Evolutionary conservation across 1,284 basidiomycete species (phyloP).

Genomic region (Cryptococcus sp.): DNA sequence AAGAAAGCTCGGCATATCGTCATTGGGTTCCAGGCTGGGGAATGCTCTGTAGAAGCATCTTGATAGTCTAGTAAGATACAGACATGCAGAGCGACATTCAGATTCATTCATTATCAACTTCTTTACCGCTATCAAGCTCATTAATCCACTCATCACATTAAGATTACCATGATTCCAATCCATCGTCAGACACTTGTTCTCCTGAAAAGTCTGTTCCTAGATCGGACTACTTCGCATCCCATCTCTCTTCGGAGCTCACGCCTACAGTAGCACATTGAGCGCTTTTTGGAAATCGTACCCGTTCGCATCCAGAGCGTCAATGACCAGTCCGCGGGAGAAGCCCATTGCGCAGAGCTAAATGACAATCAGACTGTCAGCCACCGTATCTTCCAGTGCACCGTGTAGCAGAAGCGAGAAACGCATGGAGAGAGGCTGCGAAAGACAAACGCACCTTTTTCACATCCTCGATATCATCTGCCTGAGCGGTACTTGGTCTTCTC

Average conservation of each 20-base stretch:
- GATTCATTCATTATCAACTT: too few relatives aligned
- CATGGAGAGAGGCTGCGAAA: neutral
- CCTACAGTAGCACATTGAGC: constrained; percentile 47
- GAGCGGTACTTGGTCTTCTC: constrained; percentile 38
- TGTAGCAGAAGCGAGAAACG: neutral
- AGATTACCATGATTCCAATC: too few relatives aligned
- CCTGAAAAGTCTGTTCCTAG: too few relatives aligned
- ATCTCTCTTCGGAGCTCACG: neutral
- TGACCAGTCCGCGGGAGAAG: constrained; percentile 47
- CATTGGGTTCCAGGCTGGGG: too few relatives aligned
- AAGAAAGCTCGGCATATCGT: too few relatives aligned
- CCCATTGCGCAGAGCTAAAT: constrained; percentile 52
- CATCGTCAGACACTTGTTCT: too few relatives aligned
- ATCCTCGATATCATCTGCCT: constrained; percentile 53
- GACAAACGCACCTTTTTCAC: constrained; percentile 49
- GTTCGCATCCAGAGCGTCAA: constrained; percentile 52
- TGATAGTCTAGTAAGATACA: too few relatives aligned
- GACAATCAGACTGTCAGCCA: neutral
- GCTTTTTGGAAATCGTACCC: constrained; percentile 54
- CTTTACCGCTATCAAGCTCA: too few relatives aligned
- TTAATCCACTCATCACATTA: too few relatives aligned
- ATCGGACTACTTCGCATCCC: too few relatives aligned
- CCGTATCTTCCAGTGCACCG: neutral
- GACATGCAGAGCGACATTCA: too few relatives aligned
- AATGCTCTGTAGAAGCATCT: too few relatives aligned